phyloP scores from a whole-genome alignment of 768 basidiomycete species.

The Saitozyma podzolica region DNA sequence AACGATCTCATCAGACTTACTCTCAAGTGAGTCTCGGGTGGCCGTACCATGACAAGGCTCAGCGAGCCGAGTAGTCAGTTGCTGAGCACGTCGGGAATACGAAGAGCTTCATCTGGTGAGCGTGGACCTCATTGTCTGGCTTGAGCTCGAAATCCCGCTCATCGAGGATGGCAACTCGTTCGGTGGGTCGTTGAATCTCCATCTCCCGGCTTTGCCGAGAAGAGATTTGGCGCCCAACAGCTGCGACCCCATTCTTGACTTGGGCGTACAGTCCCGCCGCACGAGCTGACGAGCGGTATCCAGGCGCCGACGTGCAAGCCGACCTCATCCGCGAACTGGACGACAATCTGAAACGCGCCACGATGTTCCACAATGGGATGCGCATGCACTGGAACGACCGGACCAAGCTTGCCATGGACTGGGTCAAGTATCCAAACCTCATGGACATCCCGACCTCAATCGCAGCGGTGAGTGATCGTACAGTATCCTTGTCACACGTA shows the following conservation, averaged over 20 bases:
- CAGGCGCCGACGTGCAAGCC: constrained; percentile 44
- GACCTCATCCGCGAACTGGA: constrained; percentile 28
- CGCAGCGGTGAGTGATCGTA: constrained; percentile 1
- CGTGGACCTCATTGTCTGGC: constrained; percentile 38
- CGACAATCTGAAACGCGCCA: constrained; percentile 18
- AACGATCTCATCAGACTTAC: constrained; percentile 14
- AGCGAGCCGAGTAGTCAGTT: too few species aligned
- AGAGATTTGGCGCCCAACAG: neutral
- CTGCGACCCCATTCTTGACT: too few species aligned
- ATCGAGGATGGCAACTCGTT: constrained; percentile 48
- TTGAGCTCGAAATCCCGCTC: constrained; percentile 42
- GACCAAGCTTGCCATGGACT: constrained; percentile 28
- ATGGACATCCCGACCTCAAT: constrained; percentile 23
- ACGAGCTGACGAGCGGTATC: constrained; percentile 1
- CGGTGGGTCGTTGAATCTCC: constrained; percentile 16
- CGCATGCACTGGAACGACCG: constrained; percentile 33
- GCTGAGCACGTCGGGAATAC: constrained; percentile 22
- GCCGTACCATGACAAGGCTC: constrained; percentile 1
- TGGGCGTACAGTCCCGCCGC: neutral
- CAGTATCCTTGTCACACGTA: neutral
- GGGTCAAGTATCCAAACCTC: constrained; percentile 40
- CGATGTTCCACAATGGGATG: constrained; percentile 24
- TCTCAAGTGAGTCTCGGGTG: constrained; percentile 21
- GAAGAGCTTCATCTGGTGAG: constrained; percentile 29
- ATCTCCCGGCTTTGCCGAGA: neutral